Evolutionary conservation across 495 filamentous ascomycete genomes (phyloP), one percentile per base, ranked within the genome.

Genomic region (Sphaerosporella brunnea): DNA sequence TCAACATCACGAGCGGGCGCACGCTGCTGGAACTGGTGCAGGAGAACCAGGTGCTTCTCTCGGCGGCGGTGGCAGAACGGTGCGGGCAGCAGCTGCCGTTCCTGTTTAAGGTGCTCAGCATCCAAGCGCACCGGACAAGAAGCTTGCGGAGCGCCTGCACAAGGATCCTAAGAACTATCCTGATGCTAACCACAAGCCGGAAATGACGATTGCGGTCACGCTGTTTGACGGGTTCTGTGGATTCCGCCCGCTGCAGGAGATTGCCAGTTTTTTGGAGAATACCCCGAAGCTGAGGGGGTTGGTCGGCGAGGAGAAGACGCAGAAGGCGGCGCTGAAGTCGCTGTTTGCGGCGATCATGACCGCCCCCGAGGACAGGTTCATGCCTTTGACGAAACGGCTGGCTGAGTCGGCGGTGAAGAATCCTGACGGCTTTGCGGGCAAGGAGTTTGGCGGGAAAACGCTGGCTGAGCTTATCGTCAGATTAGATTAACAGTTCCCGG

Each of bases 61-160:
- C 80, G 0, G 57, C 67, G 1, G 73, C 80, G 8, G 71, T 96
- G 39, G 76, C 68, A 42, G 72, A 80, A 45, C 71, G 66, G 50
- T 93, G 82, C 64, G 79, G 73, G 41, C 64, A 73, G 50, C 90
- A 87, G 60, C 72, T 97, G 2, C 90, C 90, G 0, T 97, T 97
- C 61, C 74, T 96, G 4, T 92, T 97, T 76, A 97, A 97, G 68
- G 86, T 97, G 24, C 74, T 97, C 30, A 92, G 83, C 1, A 84
- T 97, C 53, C 90, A 97, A 63, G 90, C 90, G 23, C 90, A 96
- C 90, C 90, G 40, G 93, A 97, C 67, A 97, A 97, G 73, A 90
- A 86, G 62, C 77, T 96, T 26, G 90, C 90, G 23, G 88, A 93
- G 65, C 65, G 82, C 60, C 69, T 97, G 20, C 90, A 95, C 64